Evolutionary conservation across 306 rosid species (phyloP), one percentile per base, ranked within the genome.

Genomic region (Medicago arabica): DNA sequence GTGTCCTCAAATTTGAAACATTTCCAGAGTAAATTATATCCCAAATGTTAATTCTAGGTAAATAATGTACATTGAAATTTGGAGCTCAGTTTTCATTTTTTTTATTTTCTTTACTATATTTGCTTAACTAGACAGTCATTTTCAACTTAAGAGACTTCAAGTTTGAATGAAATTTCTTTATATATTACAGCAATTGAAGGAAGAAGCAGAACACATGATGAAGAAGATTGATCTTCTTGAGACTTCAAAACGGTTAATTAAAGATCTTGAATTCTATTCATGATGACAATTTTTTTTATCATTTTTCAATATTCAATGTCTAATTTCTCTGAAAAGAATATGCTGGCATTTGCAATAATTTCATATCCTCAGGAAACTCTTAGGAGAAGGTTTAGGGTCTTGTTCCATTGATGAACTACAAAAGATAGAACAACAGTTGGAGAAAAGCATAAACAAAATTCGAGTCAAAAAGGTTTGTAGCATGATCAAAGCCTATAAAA

Each of bases 181-280:
- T 47, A 18, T 55, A 31, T 85, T 70, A 78, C 95, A 94, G 98
- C 86, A 80, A 31, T 57, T 88, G 86, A 86, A 86, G 83, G 83
- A 88, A 76, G 94, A 88, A 86, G 85, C 89, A 50, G 78, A 78
- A 75, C 75, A 9, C 76, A 83, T 91, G 92, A 81, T 84, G 88
- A 86, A 83, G 86, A 87, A 91, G 69, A 84, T 92, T 66, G 95
- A 88, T 62, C 69, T 66, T 55, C 96, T 91, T 66, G 98, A 94
- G 84, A 84, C 72, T 70, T 74, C 95, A 28, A 92, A 94, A 81
- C 62, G 95, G 97, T 94, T 80, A 21, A 93, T 94, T 55, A 55
- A 69, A 18, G 13, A 7, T 74, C 69, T 60, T 21, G 5, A 31
- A 23, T 50, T 60, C 44, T 23, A 36, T 54, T 70, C 17, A 44